Evolutionary conservation across 2,329 filamentous ascomycete genomes (phyloP).

Genomic region (Mycosphaerelloides madeirae): DNA sequence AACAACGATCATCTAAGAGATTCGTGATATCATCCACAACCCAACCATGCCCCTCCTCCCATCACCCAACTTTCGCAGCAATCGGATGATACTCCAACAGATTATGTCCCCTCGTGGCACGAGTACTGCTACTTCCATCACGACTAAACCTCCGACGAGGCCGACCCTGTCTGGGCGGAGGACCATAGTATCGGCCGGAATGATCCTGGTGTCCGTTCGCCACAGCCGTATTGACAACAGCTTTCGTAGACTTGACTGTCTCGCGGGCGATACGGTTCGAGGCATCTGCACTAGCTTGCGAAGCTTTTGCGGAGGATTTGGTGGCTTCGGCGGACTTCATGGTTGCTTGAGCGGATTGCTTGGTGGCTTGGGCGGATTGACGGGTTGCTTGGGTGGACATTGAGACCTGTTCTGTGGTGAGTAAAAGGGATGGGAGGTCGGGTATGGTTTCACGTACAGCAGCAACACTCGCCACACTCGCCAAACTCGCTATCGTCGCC

Average conservation of each 20-base stretch:
- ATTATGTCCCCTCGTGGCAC: too few relatives aligned
- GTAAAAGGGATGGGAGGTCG: not conserved
- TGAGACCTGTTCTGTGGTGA: slow-evolving; percentile 3
- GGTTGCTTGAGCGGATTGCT: slow-evolving; percentile 10
- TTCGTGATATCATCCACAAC: too few relatives aligned
- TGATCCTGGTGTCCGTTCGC: slow-evolving; percentile 20
- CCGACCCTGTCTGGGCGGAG: not conserved
- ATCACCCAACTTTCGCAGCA: too few relatives aligned
- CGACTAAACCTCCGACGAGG: too few relatives aligned
- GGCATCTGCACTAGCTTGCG: slow-evolving; percentile 10
- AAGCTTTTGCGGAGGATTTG: slow-evolving; percentile 9
- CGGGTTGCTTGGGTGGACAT: slow-evolving; percentile 13
- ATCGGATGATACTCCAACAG: too few relatives aligned
- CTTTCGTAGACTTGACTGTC: slow-evolving; percentile 13
- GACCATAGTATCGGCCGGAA: slow-evolving; percentile 17
- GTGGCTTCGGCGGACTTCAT: slow-evolving; percentile 1
- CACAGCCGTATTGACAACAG: slow-evolving; percentile 20
- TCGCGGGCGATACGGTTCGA: slow-evolving; percentile 12
- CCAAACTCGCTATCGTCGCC: slow-evolving; percentile 17
- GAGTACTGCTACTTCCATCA: too few relatives aligned
- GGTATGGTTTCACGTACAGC: slow-evolving; percentile 1
- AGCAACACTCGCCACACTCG: slow-evolving; percentile 16
- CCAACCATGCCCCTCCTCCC: too few relatives aligned
- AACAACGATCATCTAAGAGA: too few relatives aligned
- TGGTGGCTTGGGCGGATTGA: slow-evolving; percentile 11